Evolutionary conservation across 2,329 filamentous ascomycete genomes (phyloP), one percentile per base, ranked within the genome.

Genomic region (Colletotrichum orchidophilum): DNA sequence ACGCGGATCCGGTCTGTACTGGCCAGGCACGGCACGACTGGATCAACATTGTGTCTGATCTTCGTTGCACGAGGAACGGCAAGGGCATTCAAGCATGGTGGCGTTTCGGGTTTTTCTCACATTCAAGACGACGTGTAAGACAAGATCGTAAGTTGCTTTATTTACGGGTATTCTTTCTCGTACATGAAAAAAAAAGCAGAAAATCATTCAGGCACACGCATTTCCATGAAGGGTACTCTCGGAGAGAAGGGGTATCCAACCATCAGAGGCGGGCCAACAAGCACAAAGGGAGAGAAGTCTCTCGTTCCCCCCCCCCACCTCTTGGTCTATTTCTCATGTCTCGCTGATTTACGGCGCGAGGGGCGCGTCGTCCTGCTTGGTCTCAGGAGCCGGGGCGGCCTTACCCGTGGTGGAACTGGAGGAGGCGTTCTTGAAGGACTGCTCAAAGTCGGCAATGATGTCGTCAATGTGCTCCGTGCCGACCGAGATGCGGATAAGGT

Each of bases 381-480:
- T 64, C 71, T 65, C 64, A 18, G 52, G 63, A 52, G 75, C 72
- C 60, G 75, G 73, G n/a, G 74, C 69, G 12, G 66, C 74, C 73
- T 74, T 77, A 2, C 76, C 80, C 55, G 79, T 76, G 8, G 79
- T 81, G n/a, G 77, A 83, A 4, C 86, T 81, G 8, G 84, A 87
- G 27, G 81, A 77, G 0, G 88, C 87, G 29, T 88, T 87, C 79
- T 90, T 88, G 83, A 98, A 97, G 0, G 94, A 93, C 86, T 97
- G 95, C 82, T 96, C 92, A 80, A 98, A 98, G 83, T 98, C 96
- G 76, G 91, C 93, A 78, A 97, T 96, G 77, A 98, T 98, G 79
- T 98, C 96, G 84, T 97, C 95, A 80, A 98, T 97, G 81, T 98
- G 95, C 85, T 98, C 96, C 1, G 93, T 97, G 63, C 96, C 96